These are phyloP conservation scores for Gastrolobium bilobum DNA, from an alignment of 306 rosid species.

Conservation along the genomic window DNA sequence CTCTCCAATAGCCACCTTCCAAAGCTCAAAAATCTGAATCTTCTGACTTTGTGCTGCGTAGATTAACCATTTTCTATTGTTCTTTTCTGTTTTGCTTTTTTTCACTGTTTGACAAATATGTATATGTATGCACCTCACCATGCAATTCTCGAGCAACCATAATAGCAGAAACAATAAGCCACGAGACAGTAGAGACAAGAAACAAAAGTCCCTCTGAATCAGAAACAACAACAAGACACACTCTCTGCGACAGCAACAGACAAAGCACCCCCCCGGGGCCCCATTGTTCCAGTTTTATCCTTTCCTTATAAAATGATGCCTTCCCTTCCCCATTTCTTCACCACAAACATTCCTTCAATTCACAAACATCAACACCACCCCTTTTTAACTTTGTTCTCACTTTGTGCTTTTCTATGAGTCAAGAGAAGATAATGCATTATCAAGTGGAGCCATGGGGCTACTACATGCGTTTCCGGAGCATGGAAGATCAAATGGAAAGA, in stretches of 20 bases:
- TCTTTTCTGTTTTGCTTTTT: neutral
- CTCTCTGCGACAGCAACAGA: conserved; percentile 45
- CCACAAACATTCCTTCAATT: no score
- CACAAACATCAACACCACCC: no score
- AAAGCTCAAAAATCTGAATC: neutral
- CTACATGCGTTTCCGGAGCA: conserved; percentile 50
- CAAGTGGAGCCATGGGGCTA: conserved; percentile 69
- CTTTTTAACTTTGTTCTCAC: no score
- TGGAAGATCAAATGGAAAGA: conserved; percentile 60
- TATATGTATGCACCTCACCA: conserved; percentile 16
- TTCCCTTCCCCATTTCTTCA: neutral
- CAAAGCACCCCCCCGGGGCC: conserved; percentile 5
- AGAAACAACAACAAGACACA: conserved; percentile 35
- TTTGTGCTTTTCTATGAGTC: neutral
- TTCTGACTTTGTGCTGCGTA: conserved; percentile 4
- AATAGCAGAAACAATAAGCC: conserved; percentile 13
- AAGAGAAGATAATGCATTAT: conserved; percentile 60
- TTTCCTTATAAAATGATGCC: conserved; percentile 21
- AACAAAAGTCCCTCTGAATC: conserved; percentile 33
- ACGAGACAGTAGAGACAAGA: conserved; percentile 9
- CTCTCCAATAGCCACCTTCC: neutral
- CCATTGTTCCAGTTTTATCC: neutral
- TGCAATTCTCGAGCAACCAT: conserved; percentile 30
- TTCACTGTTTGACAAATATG: conserved; percentile 41
- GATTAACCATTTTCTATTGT: neutral